These are phyloP conservation scores for Talaromyces sp. DNA, from an alignment of 2,329 filamentous ascomycete genomes.

Conservation along the genomic window DNA sequence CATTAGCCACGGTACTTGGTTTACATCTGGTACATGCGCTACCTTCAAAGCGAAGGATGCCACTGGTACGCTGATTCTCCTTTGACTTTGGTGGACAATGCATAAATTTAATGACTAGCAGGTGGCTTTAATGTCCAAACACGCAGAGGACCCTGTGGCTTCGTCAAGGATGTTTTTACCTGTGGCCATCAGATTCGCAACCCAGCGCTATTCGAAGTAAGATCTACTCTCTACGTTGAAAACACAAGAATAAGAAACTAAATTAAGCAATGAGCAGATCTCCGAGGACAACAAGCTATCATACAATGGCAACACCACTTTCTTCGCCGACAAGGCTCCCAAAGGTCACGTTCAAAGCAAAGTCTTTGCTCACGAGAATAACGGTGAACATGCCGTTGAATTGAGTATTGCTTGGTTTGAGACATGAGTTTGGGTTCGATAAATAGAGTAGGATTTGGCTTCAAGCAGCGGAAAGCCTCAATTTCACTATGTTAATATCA, in stretches of 20 bases:
- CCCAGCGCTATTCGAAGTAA: constrained; percentile 33
- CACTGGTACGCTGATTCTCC: constrained; percentile 27
- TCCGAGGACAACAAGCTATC: constrained; percentile 31
- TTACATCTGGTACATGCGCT: constrained; percentile 64
- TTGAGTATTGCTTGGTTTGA: constrained; percentile 34
- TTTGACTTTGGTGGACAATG: background rate
- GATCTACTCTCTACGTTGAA: background rate
- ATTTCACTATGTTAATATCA: too few species aligned
- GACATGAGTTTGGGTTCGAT: constrained; percentile 3
- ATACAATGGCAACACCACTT: constrained; percentile 35
- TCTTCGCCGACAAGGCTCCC: constrained; percentile 38
- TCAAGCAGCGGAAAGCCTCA: too few species aligned
- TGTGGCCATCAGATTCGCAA: constrained; percentile 45
- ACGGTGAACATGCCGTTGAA: constrained; percentile 30
- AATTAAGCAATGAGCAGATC: constrained; percentile 21
- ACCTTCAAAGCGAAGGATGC: constrained; percentile 44
- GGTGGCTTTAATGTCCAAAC: constrained; percentile 54
- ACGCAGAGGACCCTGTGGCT: constrained; percentile 58
- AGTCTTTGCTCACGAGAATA: constrained; percentile 31
- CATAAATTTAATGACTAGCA: constrained; percentile 14
- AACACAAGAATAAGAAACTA: background rate
- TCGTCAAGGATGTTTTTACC: constrained; percentile 52
- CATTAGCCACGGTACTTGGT: constrained; percentile 66
- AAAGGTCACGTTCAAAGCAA: constrained; percentile 35
- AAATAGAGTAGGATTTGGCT: background rate